These are phyloP conservation scores for Phaseolus lunatus DNA, from an alignment of 306 rosid genomes.

Conservation along the genomic window DNA sequence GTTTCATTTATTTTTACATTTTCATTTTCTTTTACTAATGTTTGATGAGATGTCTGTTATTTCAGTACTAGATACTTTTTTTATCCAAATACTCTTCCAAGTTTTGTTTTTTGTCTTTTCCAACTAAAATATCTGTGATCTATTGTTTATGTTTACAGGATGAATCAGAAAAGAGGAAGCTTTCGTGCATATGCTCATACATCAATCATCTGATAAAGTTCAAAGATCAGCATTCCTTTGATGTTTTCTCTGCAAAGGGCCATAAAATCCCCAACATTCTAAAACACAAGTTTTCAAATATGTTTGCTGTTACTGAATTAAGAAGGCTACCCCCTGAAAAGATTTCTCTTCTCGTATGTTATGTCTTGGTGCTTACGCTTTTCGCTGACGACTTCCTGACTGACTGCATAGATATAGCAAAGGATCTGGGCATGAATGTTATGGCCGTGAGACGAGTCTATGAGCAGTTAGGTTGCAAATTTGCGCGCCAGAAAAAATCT, in stretches of 20 bases:
- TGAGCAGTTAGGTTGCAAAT: constrained; percentile 79
- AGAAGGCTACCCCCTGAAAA: constrained; percentile 63
- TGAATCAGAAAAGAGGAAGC: constrained; percentile 68
- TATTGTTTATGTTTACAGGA: constrained; percentile 56
- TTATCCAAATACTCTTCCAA: neutral
- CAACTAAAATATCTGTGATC: neutral
- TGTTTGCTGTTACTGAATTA: constrained; percentile 57
- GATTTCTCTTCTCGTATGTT: constrained; percentile 66
- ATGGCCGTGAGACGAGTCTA: constrained; percentile 43
- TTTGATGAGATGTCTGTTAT: neutral
- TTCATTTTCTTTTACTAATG: neutral
- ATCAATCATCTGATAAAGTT: constrained; percentile 83
- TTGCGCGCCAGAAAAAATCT: constrained; percentile 23
- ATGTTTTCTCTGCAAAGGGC: constrained; percentile 58
- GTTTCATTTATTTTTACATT: neutral
- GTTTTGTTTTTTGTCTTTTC: neutral
- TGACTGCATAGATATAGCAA: constrained; percentile 62
- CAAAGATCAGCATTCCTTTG: constrained; percentile 67
- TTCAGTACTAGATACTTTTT: constrained; percentile 3
- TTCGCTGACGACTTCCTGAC: constrained; percentile 69
- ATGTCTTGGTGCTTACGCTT: constrained; percentile 81
- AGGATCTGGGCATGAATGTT: constrained; percentile 67
- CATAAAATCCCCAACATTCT: constrained; percentile 70
- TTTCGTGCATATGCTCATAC: constrained; percentile 67
- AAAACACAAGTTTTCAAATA: constrained; percentile 55